Conservation (phyloP, 2,329 filamentous ascomycete genomes). For the Fusarium compactum region DNA sequence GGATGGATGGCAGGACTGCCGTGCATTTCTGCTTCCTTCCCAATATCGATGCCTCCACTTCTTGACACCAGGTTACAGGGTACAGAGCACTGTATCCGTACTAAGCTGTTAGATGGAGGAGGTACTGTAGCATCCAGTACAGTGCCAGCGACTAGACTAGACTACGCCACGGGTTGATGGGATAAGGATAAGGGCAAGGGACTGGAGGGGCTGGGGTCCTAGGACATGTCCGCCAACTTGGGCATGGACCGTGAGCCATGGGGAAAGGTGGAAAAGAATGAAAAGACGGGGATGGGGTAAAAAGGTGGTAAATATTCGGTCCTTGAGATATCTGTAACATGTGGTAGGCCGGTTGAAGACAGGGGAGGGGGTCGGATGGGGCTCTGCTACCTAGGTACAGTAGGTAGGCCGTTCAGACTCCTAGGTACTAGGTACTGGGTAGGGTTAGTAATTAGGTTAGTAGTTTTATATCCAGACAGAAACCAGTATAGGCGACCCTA, state of each 20-base stretch:
- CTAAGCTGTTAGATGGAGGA: slow-evolving; percentile 31
- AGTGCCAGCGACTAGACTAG: slow-evolving; percentile 21
- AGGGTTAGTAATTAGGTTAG: too few relatives aligned
- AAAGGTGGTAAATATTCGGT: slow-evolving; percentile 40
- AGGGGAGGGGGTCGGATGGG: slow-evolving; percentile 41
- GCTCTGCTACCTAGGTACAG: slow-evolving; percentile 34
- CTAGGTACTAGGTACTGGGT: too few relatives aligned
- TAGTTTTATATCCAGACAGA: neutral
- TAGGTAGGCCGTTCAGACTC: neutral
- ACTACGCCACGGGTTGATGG: slow-evolving; percentile 28
- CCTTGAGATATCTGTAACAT: slow-evolving; percentile 41
- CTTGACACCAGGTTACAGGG: slow-evolving; percentile 39
- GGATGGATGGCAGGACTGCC: neutral
- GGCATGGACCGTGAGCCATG: slow-evolving; percentile 9
- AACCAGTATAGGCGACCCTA: neutral
- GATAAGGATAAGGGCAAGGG: slow-evolving; percentile 24
- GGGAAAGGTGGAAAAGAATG: slow-evolving; percentile 15
- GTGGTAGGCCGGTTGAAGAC: slow-evolving; percentile 38
- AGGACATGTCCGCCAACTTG: slow-evolving; percentile 19
- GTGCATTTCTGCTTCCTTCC: slow-evolving; percentile 27
- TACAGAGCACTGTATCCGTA: neutral
- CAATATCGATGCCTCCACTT: slow-evolving; percentile 38
- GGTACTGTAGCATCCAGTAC: slow-evolving; percentile 8
- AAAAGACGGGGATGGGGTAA: slow-evolving; percentile 41
- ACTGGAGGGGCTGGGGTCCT: slow-evolving; percentile 40